Percentiles rank a stretch among this genome's conserved stretches.
Evolutionary conservation across 495 filamentous ascomycete genomes (phyloP).

Genomic region (Daldinia vernicosa): DNA sequence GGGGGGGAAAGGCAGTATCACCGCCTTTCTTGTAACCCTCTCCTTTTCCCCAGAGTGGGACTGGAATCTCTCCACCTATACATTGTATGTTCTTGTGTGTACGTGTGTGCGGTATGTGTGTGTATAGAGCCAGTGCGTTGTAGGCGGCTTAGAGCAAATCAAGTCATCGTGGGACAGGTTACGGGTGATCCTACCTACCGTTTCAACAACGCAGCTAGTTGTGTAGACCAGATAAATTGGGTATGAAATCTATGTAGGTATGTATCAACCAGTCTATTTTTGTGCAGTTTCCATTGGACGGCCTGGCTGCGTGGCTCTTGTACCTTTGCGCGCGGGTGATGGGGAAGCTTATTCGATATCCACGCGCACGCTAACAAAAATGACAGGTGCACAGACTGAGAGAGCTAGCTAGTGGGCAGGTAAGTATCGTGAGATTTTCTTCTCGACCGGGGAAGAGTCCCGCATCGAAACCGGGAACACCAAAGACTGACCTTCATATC

Average conservation of each 20-base stretch:
- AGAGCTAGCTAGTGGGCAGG: background rate
- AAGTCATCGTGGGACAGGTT: background rate
- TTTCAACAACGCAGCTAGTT: no score
- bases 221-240: no score
- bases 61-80: slow-evolving; percentile 7
- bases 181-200: no score
- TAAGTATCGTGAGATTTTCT: slow-evolving; percentile 1
- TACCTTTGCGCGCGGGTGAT: slow-evolving; percentile 33
- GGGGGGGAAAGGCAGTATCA: slow-evolving; percentile 7
- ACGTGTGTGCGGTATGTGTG: background rate
- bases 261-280: background rate
- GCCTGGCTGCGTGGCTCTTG: background rate
- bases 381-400: background rate
- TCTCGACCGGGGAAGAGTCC: background rate
- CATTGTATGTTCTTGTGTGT: background rate
- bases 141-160: background rate
- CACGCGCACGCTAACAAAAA: slow-evolving; percentile 2
- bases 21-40: slow-evolving; percentile 3
- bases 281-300: background rate
- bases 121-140: background rate
- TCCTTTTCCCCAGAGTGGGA: slow-evolving; percentile 31
- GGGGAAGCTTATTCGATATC: slow-evolving; percentile 30
- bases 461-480: background rate
- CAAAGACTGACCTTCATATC: no score
- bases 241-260: no score